Percentiles rank a stretch among this genome's conserved stretches.
Conservation (phyloP, 352 stramenopile species). For the Albugo candida region DNA sequence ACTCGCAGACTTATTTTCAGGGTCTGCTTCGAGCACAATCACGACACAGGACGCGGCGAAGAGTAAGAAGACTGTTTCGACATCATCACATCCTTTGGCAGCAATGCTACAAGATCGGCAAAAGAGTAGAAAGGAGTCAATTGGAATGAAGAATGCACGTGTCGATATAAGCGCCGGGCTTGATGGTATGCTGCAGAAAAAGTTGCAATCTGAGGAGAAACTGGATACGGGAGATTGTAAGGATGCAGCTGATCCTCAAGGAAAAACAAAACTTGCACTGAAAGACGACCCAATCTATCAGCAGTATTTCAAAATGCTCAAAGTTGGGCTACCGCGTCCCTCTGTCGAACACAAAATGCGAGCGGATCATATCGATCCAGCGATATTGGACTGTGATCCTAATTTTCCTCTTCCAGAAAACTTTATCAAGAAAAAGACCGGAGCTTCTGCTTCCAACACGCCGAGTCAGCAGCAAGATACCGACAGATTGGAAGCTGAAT, state of each 20-base stretch:
- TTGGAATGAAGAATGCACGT: neutral
- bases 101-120: neutral
- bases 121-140: neutral
- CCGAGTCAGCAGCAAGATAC: neutral
- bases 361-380: neutral
- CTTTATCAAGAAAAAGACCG: neutral
- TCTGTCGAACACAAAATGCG: slow-evolving; percentile 19
- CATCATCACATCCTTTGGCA: neutral
- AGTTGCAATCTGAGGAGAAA: neutral
- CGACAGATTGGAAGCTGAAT: slow-evolving; percentile 16
- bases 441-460: neutral
- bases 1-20: too few relatives aligned
- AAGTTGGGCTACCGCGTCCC: slow-evolving; percentile 41
- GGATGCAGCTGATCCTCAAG: neutral
- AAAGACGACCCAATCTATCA: slow-evolving; percentile 3
- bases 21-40: too few relatives aligned
- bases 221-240: neutral
- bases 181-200: neutral
- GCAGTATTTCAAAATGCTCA: slow-evolving; percentile 76
- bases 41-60: neutral
- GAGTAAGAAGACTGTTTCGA: neutral
- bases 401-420: neutral
- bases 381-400: neutral
- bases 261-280: neutral
- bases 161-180: neutral